Evolutionary conservation across 768 basidiomycete species (phyloP).

Genomic region (Lactarius akahatsu): DNA sequence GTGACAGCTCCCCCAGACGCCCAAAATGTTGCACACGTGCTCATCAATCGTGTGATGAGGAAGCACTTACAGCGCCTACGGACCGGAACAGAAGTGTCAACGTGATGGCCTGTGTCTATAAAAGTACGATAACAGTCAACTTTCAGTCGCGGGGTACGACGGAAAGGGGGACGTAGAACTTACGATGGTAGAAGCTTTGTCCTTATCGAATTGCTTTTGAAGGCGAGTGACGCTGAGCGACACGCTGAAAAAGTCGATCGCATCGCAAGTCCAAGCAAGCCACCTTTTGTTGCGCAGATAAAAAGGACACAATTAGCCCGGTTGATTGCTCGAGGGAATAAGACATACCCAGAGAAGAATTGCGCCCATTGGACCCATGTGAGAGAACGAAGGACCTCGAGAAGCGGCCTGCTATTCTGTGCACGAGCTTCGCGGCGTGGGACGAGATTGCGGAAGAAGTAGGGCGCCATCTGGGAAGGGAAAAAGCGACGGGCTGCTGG

Average conservation of each 20-base stretch:
- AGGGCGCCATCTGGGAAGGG: slow-evolving; percentile 26
- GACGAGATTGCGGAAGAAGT: slow-evolving; percentile 26
- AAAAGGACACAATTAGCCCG: neutral
- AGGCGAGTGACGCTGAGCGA: slow-evolving; percentile 57
- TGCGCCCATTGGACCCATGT: slow-evolving; percentile 53
- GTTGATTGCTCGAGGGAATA: neutral
- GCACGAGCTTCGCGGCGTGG: slow-evolving; percentile 21
- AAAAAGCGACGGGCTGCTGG: neutral
- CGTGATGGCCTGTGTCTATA: slow-evolving; percentile 77
- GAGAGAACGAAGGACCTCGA: slow-evolving; percentile 43
- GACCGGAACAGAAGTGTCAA: slow-evolving; percentile 89
- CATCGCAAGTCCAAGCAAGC: slow-evolving; percentile 86
- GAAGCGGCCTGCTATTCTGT: slow-evolving; percentile 36
- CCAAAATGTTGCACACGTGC: neutral
- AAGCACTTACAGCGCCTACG: slow-evolving; percentile 55
- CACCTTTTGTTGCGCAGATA: slow-evolving; percentile 44
- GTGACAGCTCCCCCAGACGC: neutral
- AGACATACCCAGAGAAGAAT: slow-evolving; percentile 51
- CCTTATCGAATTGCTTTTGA: slow-evolving; percentile 46
- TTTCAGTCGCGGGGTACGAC: neutral
- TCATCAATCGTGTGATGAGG: neutral
- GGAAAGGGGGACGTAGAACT: slow-evolving; percentile 21
- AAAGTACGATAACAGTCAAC: neutral
- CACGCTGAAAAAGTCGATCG: slow-evolving; percentile 84
- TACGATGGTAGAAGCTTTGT: slow-evolving; percentile 45